Conservation (phyloP, 2,329 filamentous ascomycete genomes). For the Remersonia thermophila region DNA sequence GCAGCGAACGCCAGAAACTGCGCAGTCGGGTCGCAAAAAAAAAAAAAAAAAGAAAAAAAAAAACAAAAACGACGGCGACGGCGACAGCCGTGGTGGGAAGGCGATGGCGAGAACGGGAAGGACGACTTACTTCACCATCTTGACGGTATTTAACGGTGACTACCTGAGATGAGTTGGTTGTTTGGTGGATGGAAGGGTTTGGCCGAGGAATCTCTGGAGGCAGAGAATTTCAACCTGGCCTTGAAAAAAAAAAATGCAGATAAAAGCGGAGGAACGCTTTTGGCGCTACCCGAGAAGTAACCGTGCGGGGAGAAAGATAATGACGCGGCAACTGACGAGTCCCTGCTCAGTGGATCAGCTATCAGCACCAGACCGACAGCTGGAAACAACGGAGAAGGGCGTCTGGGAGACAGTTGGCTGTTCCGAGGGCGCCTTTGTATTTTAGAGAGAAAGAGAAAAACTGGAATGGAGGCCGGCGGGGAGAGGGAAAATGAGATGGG, state of each 20-base stretch:
- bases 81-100: no score
- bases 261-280: no score
- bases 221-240: conserved; percentile 12
- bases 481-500: no score
- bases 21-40: conserved; percentile 2
- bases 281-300: no score
- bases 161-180: conserved; percentile 19
- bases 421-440: conserved; percentile 10
- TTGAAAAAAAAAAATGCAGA: no score
- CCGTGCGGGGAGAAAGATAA: no score
- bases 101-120: no score
- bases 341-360: conserved; percentile 15
- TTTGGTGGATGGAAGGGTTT: conserved; percentile 10
- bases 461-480: conserved; percentile 1
- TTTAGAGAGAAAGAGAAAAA: conserved; percentile 11
- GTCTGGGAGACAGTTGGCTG: conserved; percentile 11
- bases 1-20: conserved; percentile 11
- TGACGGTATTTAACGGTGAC: conserved; percentile 55
- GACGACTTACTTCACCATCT: conserved; percentile 95
- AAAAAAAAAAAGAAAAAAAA: no score
- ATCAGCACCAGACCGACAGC: conserved; percentile 18
- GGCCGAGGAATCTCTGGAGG: conserved; percentile 13
- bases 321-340: no score
- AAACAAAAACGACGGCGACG: no score
- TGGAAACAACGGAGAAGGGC: conserved; percentile 13